Percentiles rank a stretch among this genome's conserved stretches.
Evolutionary conservation across 1,284 basidiomycete species (phyloP).

Genomic region (Ganoderma sinense): DNA sequence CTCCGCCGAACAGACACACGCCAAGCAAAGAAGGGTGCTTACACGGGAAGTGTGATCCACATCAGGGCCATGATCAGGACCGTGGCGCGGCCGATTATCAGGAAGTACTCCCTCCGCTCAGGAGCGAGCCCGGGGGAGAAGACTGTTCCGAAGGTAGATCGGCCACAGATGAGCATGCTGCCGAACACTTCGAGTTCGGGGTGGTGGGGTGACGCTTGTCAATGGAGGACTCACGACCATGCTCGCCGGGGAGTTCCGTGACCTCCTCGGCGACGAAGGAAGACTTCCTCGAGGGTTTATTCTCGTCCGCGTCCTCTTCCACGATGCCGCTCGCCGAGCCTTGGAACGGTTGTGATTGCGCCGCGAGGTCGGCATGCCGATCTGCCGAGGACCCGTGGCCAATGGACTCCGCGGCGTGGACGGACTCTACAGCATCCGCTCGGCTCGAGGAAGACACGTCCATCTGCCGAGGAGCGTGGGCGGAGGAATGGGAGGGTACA

Average conservation of each 20-base stretch:
- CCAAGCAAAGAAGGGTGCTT: constrained; percentile 14
- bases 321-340: constrained; percentile 24
- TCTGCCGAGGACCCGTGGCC: constrained; percentile 30
- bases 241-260: constrained; percentile 4
- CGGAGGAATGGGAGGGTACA: background rate
- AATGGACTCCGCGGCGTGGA: constrained; percentile 26
- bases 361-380: constrained; percentile 29
- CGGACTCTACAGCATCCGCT: constrained; percentile 24
- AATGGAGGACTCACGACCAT: constrained; percentile 23
- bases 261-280: constrained; percentile 25
- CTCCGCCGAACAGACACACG: no score
- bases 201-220: background rate
- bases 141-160: constrained; percentile 21
- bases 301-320: constrained; percentile 11
- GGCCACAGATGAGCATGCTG: background rate
- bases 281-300: constrained; percentile 26
- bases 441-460: constrained; percentile 24
- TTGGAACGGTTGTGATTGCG: constrained; percentile 24
- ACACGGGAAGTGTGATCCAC: constrained; percentile 38
- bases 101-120: constrained; percentile 32
- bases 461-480: constrained; percentile 16
- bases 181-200: background rate
- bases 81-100: constrained; percentile 32
- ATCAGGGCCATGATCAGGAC: constrained; percentile 34
- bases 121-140: constrained; percentile 33